Evolutionary conservation across 1,284 basidiomycete genomes (phyloP).

Genomic region (Moesziomyces sp.): DNA sequence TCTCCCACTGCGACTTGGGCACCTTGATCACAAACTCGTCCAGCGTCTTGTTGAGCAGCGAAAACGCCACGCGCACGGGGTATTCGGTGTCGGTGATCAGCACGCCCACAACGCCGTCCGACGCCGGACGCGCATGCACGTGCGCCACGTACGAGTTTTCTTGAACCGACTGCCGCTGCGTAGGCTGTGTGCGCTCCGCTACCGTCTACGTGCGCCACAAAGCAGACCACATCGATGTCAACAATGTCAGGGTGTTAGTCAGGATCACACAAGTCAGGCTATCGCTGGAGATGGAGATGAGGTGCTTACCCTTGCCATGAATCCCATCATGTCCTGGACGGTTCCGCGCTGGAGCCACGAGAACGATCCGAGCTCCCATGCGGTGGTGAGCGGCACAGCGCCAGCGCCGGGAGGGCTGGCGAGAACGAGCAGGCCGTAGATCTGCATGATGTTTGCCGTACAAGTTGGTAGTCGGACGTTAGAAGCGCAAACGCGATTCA

Average conservation of each 20-base stretch:
- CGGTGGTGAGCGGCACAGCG: conserved; percentile 76
- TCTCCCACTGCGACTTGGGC: conserved; percentile 75
- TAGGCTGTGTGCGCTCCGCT: conserved; percentile 81
- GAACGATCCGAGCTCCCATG: conserved; percentile 88
- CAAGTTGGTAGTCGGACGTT: not conserved
- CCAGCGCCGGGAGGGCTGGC: conserved; percentile 63
- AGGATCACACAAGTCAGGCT: too few relatives aligned
- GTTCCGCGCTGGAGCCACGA: conserved; percentile 86
- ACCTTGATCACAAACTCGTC: conserved; percentile 90
- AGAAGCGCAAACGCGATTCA: not conserved
- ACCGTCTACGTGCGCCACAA: conserved; percentile 74
- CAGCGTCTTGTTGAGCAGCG: conserved; percentile 89
- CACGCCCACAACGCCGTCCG: conserved; percentile 74
- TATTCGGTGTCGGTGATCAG: conserved; percentile 96
- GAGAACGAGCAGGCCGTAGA: conserved; percentile 59
- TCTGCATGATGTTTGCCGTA: conserved; percentile 28
- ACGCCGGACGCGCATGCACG: conserved; percentile 75
- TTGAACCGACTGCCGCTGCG: conserved; percentile 84
- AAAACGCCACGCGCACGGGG: conserved; percentile 95
- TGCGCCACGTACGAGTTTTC: conserved; percentile 95
- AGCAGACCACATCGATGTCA: not conserved
- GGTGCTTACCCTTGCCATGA: conserved; percentile 65
- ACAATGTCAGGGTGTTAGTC: too few relatives aligned
- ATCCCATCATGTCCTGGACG: conserved; percentile 67
- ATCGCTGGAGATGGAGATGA: conserved; percentile 55